These are phyloP conservation scores for Podospora pseudoanserina DNA, from an alignment of 495 filamentous ascomycete species.

Conservation along the genomic window DNA sequence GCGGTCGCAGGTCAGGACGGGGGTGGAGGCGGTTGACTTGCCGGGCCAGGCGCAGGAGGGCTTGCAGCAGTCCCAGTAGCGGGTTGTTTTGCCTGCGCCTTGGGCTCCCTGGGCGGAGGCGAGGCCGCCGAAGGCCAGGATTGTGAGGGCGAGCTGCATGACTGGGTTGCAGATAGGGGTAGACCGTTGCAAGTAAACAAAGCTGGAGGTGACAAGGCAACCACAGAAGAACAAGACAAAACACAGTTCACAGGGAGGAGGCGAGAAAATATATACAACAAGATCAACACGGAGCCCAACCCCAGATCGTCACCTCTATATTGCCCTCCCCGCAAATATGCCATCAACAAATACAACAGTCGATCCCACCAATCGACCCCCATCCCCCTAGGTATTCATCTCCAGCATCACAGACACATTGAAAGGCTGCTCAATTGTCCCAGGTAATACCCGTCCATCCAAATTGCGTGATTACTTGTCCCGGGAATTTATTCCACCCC, in stretches of 20 bases:
- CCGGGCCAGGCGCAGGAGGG: constrained; percentile 60
- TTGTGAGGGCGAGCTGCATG: constrained; percentile 28
- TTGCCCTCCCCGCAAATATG: too few relatives aligned
- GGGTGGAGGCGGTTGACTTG: constrained; percentile 46
- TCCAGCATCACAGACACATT: too few relatives aligned
- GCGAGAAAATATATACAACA: too few relatives aligned
- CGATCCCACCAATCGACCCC: too few relatives aligned
- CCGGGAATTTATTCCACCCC: neutral
- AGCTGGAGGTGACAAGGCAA: too few relatives aligned
- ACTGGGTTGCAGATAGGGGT: neutral
- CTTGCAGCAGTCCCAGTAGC: constrained; percentile 73
- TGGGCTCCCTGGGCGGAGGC: constrained; percentile 30
- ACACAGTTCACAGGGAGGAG: too few relatives aligned
- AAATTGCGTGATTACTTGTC: neutral
- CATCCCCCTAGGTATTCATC: too few relatives aligned
- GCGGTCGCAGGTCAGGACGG: constrained; percentile 56
- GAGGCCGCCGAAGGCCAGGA: constrained; percentile 25
- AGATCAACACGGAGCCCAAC: too few relatives aligned
- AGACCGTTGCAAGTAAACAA: neutral
- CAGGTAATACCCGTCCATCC: neutral
- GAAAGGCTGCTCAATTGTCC: too few relatives aligned
- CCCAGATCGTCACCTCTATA: too few relatives aligned
- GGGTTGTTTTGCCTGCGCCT: constrained; percentile 53
- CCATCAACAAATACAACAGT: too few relatives aligned
- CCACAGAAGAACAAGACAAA: neutral